Evolutionary conservation across 305 asterid species (phyloP).

Genomic region (Fraxinus sp.): DNA sequence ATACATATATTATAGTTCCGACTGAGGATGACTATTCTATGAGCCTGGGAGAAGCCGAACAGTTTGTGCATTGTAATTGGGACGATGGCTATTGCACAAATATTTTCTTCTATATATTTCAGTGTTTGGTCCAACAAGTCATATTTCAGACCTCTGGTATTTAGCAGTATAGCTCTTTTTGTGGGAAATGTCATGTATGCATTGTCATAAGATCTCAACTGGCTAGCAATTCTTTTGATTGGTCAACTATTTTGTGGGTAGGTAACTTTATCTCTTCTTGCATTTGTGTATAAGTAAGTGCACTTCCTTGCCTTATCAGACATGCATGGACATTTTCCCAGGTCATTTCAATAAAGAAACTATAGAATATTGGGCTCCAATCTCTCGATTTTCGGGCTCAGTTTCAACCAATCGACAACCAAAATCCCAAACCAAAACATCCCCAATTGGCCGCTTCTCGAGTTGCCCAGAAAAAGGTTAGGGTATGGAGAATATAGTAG

Average conservation of each 20-base stretch:
- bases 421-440: too few species aligned
- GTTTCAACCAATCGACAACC: too few species aligned
- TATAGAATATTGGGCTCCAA: too few species aligned
- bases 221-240: conserved; percentile 67
- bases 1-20: conserved; percentile 94
- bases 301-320: too few species aligned
- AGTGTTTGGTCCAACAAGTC: conserved; percentile 99
- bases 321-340: too few species aligned
- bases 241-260: conserved; percentile 95
- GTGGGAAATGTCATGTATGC: conserved; percentile 83
- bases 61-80: conserved; percentile 94
- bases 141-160: conserved; percentile 80
- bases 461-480: too few species aligned
- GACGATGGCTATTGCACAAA: conserved; percentile 97
- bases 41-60: conserved; percentile 97
- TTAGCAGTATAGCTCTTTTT: conserved; percentile 83
- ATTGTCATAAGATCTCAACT: conserved; percentile 79
- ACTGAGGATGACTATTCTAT: conserved; percentile 95
- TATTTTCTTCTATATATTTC: conserved; percentile 95
- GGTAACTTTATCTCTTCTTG: conserved; percentile 26
- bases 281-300: too few species aligned
- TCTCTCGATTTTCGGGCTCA: too few species aligned
- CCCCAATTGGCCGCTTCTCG: too few species aligned
- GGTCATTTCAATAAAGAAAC: too few species aligned
- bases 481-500: too few species aligned